Evolutionary conservation across 2,329 filamentous ascomycete genomes (phyloP).

Genomic region (Colletotrichum horii): DNA sequence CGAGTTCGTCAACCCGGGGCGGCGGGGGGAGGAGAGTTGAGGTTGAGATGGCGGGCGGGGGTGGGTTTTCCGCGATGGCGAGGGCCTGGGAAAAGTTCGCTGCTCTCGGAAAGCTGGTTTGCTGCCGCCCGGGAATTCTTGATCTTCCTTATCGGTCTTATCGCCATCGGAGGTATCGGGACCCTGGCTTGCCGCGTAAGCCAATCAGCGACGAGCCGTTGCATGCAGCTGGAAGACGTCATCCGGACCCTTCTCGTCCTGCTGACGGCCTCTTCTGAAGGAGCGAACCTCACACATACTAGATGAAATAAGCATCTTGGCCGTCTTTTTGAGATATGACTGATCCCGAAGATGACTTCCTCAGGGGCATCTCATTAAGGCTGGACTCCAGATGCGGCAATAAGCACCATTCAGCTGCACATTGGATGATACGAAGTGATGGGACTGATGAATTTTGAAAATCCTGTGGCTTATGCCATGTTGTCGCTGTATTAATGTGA

Average conservation of each 20-base stretch:
- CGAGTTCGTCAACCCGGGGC: background rate
- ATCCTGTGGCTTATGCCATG: background rate
- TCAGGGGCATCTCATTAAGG: background rate
- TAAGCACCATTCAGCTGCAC: background rate
- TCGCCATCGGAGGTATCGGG: background rate
- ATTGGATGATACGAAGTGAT: background rate
- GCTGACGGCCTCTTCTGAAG: background rate
- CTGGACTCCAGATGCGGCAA: background rate
- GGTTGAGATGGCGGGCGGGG: background rate
- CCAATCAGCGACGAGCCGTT: background rate
- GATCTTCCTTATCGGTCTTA: conserved; percentile 13
- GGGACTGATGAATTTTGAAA: background rate
- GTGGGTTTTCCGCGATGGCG: background rate
- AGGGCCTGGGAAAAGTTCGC: conserved; percentile 14
- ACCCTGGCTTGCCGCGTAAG: background rate
- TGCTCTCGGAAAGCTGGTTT: background rate
- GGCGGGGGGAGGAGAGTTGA: background rate
- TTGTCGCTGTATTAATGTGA: conserved; percentile 4
- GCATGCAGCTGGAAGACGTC: conserved; percentile 11
- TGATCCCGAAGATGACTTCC: background rate
- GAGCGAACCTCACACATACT: background rate
- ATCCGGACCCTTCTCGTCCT: background rate
- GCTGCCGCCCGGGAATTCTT: background rate
- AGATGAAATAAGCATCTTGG: background rate
- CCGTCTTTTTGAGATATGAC: background rate